These are phyloP conservation scores for Cunninghamia lanceolata DNA, from an alignment of 75 land plant genomes.

Conservation along the genomic window DNA sequence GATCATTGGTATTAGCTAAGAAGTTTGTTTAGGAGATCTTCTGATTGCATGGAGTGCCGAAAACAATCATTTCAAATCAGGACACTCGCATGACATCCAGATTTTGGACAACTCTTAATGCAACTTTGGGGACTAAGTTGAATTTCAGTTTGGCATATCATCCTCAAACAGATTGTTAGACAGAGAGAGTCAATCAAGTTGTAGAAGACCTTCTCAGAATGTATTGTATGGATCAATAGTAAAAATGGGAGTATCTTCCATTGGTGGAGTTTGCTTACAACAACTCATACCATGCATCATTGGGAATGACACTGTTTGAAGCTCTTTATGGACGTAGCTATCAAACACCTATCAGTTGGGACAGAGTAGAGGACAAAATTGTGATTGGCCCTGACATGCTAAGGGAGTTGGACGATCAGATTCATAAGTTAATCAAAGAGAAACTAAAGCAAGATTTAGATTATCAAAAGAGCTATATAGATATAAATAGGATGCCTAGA, in stretches of 20 bases:
- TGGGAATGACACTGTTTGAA: background rate
- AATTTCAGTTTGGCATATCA: background rate
- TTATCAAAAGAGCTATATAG: background rate
- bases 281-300: background rate
- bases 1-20: background rate
- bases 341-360: background rate
- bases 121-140: background rate
- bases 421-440: background rate
- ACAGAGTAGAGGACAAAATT: background rate
- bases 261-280: background rate
- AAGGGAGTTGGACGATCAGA: background rate
- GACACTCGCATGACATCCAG: background rate
- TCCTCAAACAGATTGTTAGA: background rate
- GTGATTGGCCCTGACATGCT: background rate
- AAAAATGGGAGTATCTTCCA: background rate
- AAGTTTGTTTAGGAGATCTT: background rate
- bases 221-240: background rate
- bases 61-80: background rate
- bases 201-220: background rate
- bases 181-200: background rate
- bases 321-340: background rate
- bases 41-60: background rate
- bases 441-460: background rate
- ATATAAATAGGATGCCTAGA: background rate
- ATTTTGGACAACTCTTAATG: background rate